Percentiles rank a stretch among this genome's conserved stretches.
Conservation (phyloP, 768 basidiomycete genomes). For the Leccinum longicurvipes region DNA sequence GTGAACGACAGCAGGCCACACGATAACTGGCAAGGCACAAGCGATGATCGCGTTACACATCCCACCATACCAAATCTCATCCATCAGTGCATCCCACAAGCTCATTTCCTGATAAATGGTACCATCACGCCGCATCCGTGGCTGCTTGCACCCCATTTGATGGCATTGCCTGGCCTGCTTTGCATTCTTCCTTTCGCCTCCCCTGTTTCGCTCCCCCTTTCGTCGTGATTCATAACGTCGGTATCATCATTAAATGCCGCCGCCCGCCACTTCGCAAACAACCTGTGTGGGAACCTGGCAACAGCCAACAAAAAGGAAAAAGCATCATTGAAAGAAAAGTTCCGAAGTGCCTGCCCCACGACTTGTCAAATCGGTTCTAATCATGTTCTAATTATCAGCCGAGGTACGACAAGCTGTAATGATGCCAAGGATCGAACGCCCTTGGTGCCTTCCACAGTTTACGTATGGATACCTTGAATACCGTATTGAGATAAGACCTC, state of each 20-base stretch:
- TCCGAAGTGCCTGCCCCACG: not conserved
- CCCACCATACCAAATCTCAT: not conserved
- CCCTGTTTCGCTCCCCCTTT: not conserved
- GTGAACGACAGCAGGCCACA: not conserved
- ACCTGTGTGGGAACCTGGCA: not conserved
- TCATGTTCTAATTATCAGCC: not conserved
- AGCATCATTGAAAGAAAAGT: not conserved
- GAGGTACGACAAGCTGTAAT: not conserved
- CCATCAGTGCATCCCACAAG: not conserved
- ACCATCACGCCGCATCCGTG: not conserved
- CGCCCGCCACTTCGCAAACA: not conserved
- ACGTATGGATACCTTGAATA: constrained; percentile 37
- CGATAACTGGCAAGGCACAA: not conserved
- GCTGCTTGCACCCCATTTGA: not conserved
- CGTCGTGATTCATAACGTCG: not conserved
- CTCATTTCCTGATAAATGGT: not conserved
- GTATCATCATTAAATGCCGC: not conserved
- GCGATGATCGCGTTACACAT: not conserved
- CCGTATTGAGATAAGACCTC: constrained; percentile 64
- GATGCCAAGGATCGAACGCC: constrained; percentile 1
- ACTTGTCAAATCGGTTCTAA: not conserved
- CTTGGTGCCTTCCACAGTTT: constrained; percentile 1
- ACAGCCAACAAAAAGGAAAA: not conserved
- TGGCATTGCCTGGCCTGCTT: not conserved
- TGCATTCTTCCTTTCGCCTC: not conserved